Evolutionary conservation across 2,329 filamentous ascomycete genomes (phyloP).

Genomic region (Ilyonectria destructans): DNA sequence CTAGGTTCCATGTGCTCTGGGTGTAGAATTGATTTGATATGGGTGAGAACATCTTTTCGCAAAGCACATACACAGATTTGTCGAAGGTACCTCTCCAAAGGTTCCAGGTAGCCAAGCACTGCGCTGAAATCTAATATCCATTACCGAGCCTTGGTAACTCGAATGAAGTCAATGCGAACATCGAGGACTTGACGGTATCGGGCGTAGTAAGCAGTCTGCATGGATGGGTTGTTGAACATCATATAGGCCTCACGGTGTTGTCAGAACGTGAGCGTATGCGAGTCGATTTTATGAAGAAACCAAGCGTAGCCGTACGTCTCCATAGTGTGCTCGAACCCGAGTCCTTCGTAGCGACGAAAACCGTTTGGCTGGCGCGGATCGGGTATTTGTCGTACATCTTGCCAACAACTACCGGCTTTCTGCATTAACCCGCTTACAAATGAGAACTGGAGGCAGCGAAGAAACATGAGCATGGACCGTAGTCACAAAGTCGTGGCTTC

Average conservation of each 20-base stretch:
- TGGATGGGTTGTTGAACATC: slow-evolving; percentile 19
- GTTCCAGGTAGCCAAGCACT: not conserved
- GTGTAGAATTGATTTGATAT: slow-evolving; percentile 1
- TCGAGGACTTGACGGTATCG: slow-evolving; percentile 14
- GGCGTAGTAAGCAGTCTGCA: slow-evolving; percentile 10
- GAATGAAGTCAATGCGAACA: slow-evolving; percentile 10
- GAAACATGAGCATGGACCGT: slow-evolving; percentile 1
- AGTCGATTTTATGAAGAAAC: slow-evolving; percentile 23
- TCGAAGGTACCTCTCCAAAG: slow-evolving; percentile 15
- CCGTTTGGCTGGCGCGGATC: slow-evolving; percentile 4
- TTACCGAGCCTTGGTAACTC: slow-evolving; percentile 6
- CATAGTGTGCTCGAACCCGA: slow-evolving; percentile 6
- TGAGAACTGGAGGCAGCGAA: slow-evolving; percentile 11
- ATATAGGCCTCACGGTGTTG: slow-evolving; percentile 5
- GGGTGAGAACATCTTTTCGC: slow-evolving; percentile 16
- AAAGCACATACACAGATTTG: slow-evolving; percentile 17
- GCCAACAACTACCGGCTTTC: slow-evolving; percentile 1
- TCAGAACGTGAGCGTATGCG: slow-evolving; percentile 2
- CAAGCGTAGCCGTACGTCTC: slow-evolving; percentile 16
- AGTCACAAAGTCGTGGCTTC: no score
- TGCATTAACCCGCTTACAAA: not conserved
- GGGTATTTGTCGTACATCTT: not conserved
- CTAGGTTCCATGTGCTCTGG: slow-evolving; percentile 7
- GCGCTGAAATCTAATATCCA: slow-evolving; percentile 20
- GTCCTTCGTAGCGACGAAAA: slow-evolving; percentile 3